Evolutionary conservation across 2,329 filamentous ascomycete genomes (phyloP).

Genomic region (Alternaria atra): DNA sequence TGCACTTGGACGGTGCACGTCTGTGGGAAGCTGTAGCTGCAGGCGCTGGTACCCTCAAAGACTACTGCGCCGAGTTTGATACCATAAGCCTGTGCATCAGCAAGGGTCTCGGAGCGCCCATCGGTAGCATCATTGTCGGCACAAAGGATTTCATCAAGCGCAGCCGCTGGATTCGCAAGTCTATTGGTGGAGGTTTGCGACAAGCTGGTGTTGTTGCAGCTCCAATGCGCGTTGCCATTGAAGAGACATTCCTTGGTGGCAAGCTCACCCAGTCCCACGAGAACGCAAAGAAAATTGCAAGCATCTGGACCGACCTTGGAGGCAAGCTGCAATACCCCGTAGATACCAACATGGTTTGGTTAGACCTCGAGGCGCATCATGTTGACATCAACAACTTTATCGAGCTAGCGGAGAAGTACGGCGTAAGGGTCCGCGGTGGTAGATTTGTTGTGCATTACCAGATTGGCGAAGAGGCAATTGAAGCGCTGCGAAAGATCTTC

Average conservation of each 20-base stretch:
- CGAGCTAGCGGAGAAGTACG: constrained; percentile 64
- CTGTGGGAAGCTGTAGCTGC: constrained; percentile 83
- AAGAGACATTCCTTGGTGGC: constrained; percentile 79
- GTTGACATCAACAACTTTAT: constrained; percentile 63
- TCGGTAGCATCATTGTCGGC: constrained; percentile 77
- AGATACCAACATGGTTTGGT: constrained; percentile 93
- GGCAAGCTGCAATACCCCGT: constrained; percentile 74
- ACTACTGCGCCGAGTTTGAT: constrained; percentile 75
- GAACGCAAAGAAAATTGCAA: constrained; percentile 69
- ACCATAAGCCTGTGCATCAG: constrained; percentile 81
- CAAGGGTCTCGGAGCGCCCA: constrained; percentile 83
- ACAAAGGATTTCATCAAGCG: constrained; percentile 68
- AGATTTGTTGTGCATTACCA: constrained; percentile 77
- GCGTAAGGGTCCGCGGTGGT: constrained; percentile 65
- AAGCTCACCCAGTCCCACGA: constrained; percentile 68
- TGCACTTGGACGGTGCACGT: constrained; percentile 82
- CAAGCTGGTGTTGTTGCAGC: constrained; percentile 80
- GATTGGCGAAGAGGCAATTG: constrained; percentile 71
- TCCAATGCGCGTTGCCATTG: constrained; percentile 77
- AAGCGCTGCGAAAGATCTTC: constrained; percentile 48
- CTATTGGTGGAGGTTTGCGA: constrained; percentile 79
- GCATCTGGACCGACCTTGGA: constrained; percentile 73
- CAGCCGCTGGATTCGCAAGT: constrained; percentile 80
- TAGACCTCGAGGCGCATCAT: constrained; percentile 73
- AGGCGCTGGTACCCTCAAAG: constrained; percentile 71